A percentile compares a stretch with the other conserved stretches of the same genome.
Conservation (phyloP, 73 alveolate species). For the Paramecium tetraurelia region DNA sequence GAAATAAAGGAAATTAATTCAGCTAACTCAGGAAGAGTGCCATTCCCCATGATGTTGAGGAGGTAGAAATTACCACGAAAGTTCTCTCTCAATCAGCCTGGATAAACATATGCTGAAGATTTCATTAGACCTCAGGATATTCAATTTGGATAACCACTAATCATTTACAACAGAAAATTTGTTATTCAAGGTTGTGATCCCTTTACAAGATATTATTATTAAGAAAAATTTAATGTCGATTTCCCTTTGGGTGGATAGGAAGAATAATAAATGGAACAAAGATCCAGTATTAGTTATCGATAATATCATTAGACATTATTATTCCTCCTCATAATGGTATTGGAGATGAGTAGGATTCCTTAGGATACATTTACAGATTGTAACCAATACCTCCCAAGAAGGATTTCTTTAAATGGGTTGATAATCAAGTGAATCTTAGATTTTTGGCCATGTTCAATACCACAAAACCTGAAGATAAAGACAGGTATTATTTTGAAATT, state of each 20-base stretch:
- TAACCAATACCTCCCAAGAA: constrained; percentile 84
- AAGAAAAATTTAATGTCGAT: constrained; percentile 76
- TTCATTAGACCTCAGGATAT: constrained; percentile 83
- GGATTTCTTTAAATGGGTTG: constrained; percentile 95
- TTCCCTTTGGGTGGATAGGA: constrained; percentile 90
- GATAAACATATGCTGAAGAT: constrained; percentile 83
- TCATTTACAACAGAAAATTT: constrained; percentile 84
- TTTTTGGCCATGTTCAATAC: constrained; percentile 88
- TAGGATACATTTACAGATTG: constrained; percentile 85
- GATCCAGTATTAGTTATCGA: constrained; percentile 55
- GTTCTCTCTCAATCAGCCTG: constrained; percentile 91
- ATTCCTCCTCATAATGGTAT: constrained; percentile 97
- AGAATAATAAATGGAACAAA: constrained; percentile 76
- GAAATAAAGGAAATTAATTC: constrained; percentile 92
- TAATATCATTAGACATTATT: constrained; percentile 38
- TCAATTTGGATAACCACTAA: constrained; percentile 73
- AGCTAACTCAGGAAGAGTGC: constrained; percentile 91
- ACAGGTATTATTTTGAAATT: constrained; percentile 26
- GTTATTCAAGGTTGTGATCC: constrained; percentile 86
- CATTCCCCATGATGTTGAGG: constrained; percentile 85
- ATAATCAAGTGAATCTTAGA: constrained; percentile 89
- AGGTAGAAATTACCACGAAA: constrained; percentile 89
- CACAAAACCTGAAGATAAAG: constrained; percentile 87
- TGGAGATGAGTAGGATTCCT: constrained; percentile 96
- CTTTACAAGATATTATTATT: constrained; percentile 82